Base-by-base conservation (phyloP, 2,329 filamentous ascomycete genomes). In the Myriosclerotinia duriaeana region DNA sequence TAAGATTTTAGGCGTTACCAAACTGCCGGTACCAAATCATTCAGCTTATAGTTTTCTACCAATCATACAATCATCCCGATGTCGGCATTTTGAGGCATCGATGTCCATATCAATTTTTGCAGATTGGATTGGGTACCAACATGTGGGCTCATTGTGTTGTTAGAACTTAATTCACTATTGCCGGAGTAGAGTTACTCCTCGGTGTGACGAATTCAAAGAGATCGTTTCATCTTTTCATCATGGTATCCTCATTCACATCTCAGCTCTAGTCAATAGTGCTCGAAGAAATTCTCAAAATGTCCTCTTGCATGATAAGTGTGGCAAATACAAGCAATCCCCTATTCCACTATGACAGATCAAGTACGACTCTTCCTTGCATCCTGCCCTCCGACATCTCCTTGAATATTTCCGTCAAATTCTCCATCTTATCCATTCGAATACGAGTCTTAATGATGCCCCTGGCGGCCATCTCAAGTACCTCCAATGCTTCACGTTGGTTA, bases 401-500 rank as follows among this genome's bases (percentile, higher is more conserved):
- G 69, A 82, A 82, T 1, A 82, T 76, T 53, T 79, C 74, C 4
- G 79, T 80, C 72, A 83, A 71, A 17, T 78, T 77, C 6, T 80
- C 79, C 80, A 83, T 79, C 71, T 81, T 81, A 73, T 81, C 79
- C n/a, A 76, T 73, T 56, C 78, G 75, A 65, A 79, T 74, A 70
- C 80, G 78, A 52, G 80, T 77, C 71, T 81, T 81, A 62, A 83
- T 78, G 22, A 83, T 72, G 2, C 81, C 81, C 30, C 81, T 75
- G 14, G 79, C 78, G 9, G 80, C 81, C 75, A 83, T 79, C 7
- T 83, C 78, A 69, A 83, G 69, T 11, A 79, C 78, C 71, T 83
- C 81, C 59, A 81, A 77, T 14, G 83, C 82, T 40, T 85, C 83
- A 63, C 78, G 76, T 53, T 81, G 78, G 63, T 81, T 84, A 0